A percentile compares a stretch with the other conserved stretches of the same genome.
phyloP scores from a whole-genome alignment of 164 flowering plant genomes.

The Magnolia officinalis region DNA sequence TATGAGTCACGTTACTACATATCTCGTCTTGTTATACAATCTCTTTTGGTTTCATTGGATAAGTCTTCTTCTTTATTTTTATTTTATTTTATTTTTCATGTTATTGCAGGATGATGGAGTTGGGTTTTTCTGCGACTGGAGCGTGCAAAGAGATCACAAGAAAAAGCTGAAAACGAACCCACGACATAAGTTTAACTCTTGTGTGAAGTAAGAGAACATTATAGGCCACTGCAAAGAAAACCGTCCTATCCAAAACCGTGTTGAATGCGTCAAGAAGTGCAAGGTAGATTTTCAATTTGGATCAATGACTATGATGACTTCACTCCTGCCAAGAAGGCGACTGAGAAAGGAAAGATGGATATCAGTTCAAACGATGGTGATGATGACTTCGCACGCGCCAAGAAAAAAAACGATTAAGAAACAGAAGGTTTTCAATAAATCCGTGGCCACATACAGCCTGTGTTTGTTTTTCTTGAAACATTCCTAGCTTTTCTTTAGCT shows the following conservation, averaged over 20 bases:
- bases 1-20: no score
- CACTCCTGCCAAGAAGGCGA: constrained; percentile 1
- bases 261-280: background rate
- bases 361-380: constrained; percentile 38
- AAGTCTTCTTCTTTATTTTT: no score
- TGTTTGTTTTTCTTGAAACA: background rate
- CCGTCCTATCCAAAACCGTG: constrained; percentile 22
- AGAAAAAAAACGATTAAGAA: constrained; percentile 27
- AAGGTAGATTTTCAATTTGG: no score
- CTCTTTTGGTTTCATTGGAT: no score
- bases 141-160: constrained; percentile 56
- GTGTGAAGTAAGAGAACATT: constrained; percentile 34
- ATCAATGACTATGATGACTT: no score
- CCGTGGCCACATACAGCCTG: no score
- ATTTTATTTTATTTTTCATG: background rate
- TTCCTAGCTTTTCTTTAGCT: background rate
- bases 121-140: constrained; percentile 61
- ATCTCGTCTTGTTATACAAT: no score
- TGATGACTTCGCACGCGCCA: constrained; percentile 35
- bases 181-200: constrained; percentile 33
- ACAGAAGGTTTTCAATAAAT: constrained; percentile 12
- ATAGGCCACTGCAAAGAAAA: constrained; percentile 19
- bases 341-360: constrained; percentile 44
- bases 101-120: constrained; percentile 84
- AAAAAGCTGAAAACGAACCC: constrained; percentile 53